A percentile compares a stretch with the other conserved stretches of the same genome.
Evolutionary conservation across 1,284 basidiomycete genomes (phyloP).

Genomic region (Pseudozyma flocculosa): DNA sequence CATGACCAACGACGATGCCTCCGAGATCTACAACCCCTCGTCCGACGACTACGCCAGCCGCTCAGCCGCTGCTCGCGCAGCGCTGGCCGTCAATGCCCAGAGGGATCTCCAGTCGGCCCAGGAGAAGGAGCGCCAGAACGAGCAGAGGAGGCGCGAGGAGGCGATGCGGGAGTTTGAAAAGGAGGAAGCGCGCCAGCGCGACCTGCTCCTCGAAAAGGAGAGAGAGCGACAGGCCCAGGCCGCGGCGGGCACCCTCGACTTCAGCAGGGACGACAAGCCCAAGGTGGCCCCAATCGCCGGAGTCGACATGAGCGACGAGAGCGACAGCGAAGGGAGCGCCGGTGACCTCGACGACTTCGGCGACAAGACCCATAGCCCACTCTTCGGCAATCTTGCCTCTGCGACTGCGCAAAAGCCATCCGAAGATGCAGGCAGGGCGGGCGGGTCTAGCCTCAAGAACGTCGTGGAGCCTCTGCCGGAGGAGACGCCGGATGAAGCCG

Average conservation of each 20-base stretch:
- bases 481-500: background rate
- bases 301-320: conserved; percentile 55
- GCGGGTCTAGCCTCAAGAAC: background rate
- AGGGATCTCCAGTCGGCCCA: conserved; percentile 38
- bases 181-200: conserved; percentile 45
- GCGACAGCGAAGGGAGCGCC: conserved; percentile 47
- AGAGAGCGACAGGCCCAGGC: conserved; percentile 35
- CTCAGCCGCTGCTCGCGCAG: conserved; percentile 47
- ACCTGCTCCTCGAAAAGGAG: conserved; percentile 38
- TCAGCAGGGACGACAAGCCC: conserved; percentile 14
- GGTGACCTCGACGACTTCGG: conserved; percentile 27
- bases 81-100: conserved; percentile 53
- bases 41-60: conserved; percentile 36
- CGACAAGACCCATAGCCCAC: conserved; percentile 47
- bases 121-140: conserved; percentile 36
- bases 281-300: conserved; percentile 48
- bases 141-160: conserved; percentile 33
- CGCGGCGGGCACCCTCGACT: conserved; percentile 33
- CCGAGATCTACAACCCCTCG: conserved; percentile 16
- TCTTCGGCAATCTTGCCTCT: conserved; percentile 35
- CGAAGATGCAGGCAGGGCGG: background rate
- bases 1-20: conserved; percentile 7
- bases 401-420: background rate
- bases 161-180: conserved; percentile 47
- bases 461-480: background rate